Evolutionary conservation across 2,329 filamentous ascomycete species (phyloP).

Genomic region (Blastomyces silverae): DNA sequence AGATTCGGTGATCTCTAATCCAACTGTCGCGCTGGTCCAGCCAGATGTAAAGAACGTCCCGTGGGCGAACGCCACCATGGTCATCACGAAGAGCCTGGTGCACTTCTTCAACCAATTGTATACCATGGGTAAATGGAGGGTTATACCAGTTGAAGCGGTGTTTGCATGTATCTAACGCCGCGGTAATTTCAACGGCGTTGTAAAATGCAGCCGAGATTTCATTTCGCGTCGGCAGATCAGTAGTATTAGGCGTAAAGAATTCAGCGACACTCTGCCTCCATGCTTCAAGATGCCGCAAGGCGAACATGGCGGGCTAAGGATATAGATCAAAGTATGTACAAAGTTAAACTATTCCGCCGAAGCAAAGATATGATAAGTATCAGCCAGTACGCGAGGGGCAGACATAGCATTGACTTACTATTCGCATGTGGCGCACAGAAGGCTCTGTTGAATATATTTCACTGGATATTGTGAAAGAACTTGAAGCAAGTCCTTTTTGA

Average conservation of each 20-base stretch:
- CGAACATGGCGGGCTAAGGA: not conserved
- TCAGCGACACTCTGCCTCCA: not conserved
- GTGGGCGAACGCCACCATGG: not conserved
- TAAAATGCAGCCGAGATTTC: no score
- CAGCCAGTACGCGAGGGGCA: not conserved
- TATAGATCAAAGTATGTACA: not conserved
- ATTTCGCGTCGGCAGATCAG: constrained; percentile 1
- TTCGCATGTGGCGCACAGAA: constrained; percentile 2
- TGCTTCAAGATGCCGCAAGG: not conserved
- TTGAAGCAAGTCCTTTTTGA: not conserved
- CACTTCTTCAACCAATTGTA: not conserved
- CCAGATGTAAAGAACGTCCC: not conserved
- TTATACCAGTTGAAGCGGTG: not conserved
- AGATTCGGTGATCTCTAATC: constrained; percentile 1
- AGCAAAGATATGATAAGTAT: not conserved
- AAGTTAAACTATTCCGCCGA: not conserved
- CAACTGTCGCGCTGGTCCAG: not conserved
- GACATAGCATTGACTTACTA: not conserved
- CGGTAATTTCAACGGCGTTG: no score
- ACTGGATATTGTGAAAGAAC: not conserved
- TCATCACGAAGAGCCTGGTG: not conserved
- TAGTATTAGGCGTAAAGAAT: not conserved
- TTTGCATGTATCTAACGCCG: not conserved
- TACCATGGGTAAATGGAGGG: not conserved
- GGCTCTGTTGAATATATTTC: not conserved